Conservation (phyloP, 2,329 filamentous ascomycete genomes). For the Neocatenulostroma microsporum region DNA sequence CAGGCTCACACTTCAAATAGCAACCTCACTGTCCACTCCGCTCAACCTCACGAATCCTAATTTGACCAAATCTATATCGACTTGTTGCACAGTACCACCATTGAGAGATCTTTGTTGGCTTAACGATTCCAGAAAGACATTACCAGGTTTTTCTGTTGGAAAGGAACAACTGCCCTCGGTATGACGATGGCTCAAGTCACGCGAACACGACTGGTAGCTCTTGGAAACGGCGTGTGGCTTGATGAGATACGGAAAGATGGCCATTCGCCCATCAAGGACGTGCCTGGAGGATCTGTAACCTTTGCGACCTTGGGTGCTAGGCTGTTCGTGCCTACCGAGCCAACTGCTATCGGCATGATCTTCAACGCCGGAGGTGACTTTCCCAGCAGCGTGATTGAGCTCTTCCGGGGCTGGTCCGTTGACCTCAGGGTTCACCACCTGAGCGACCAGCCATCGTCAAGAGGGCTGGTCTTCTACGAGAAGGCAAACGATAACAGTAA, state of each 20-base stretch:
- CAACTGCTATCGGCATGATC: slow-evolving; percentile 14
- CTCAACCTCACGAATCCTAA: too few relatives aligned
- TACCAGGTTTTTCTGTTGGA: too few relatives aligned
- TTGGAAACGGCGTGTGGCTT: slow-evolving; percentile 22
- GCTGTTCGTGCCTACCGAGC: slow-evolving; percentile 9
- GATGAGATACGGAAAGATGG: slow-evolving; percentile 20
- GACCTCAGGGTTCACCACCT: slow-evolving; percentile 12
- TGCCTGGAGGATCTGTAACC: slow-evolving; percentile 20
- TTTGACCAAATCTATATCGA: too few relatives aligned
- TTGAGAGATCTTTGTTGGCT: too few relatives aligned
- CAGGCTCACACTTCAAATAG: too few relatives aligned
- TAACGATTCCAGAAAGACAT: too few relatives aligned
- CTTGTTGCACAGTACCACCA: too few relatives aligned
- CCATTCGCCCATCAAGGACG: slow-evolving; percentile 10
- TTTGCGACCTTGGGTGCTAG: slow-evolving; percentile 21
- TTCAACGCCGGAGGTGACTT: slow-evolving; percentile 19
- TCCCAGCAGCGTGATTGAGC: slow-evolving; percentile 11
- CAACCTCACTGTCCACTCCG: too few relatives aligned
- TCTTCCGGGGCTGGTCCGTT: slow-evolving; percentile 17
- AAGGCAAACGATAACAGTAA: slow-evolving; percentile 13
- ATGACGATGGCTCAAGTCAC: too few relatives aligned
- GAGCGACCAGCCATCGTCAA: slow-evolving; percentile 12
- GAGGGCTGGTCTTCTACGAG: slow-evolving; percentile 20
- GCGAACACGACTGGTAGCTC: slow-evolving; percentile 8
- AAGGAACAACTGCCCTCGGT: too few relatives aligned